A percentile compares a stretch with the other conserved stretches of the same genome.
phyloP scores from a whole-genome alignment of 306 rosid genomes.

The Astragalus glycyphyllos region DNA sequence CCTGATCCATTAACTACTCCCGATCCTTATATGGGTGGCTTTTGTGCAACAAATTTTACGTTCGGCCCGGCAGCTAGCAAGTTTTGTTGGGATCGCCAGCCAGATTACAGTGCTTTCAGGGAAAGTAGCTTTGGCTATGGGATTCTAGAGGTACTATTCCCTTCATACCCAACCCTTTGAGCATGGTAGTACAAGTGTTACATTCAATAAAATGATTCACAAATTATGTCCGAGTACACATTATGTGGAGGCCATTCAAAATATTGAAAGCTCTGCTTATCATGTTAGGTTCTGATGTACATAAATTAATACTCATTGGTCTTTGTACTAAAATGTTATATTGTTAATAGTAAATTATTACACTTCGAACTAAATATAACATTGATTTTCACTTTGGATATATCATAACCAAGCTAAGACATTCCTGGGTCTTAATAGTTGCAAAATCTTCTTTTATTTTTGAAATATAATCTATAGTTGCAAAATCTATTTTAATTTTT shows the following conservation, averaged over 20 bases:
- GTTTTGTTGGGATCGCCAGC: slow-evolving; percentile 82
- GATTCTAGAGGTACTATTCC: slow-evolving; percentile 64
- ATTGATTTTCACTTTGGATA: slow-evolving; percentile 4
- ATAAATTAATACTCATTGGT: slow-evolving; percentile 2
- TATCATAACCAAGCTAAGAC: slow-evolving; percentile 3
- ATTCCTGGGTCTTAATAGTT: not conserved
- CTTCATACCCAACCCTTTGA: slow-evolving; percentile 9
- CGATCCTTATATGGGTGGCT: slow-evolving; percentile 58
- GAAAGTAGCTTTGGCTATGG: slow-evolving; percentile 89
- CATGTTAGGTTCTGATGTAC: not conserved
- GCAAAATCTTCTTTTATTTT: not conserved
- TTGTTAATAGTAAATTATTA: slow-evolving; percentile 9
- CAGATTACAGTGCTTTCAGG: slow-evolving; percentile 75
- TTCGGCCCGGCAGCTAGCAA: slow-evolving; percentile 66
- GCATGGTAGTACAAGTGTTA: slow-evolving; percentile 8
- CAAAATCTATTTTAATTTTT: not conserved
- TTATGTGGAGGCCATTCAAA: not conserved
- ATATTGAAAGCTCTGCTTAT: not conserved
- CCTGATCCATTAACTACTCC: slow-evolving; percentile 62
- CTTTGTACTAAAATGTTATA: slow-evolving; percentile 1
- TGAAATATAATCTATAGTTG: slow-evolving; percentile 6
- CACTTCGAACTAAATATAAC: not conserved
- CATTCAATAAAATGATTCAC: slow-evolving; percentile 13
- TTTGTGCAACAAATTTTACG: slow-evolving; percentile 69
- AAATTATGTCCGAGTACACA: not conserved